Conservation (phyloP, 1,139 yeast species). For the Yamadazyma triangularis region DNA sequence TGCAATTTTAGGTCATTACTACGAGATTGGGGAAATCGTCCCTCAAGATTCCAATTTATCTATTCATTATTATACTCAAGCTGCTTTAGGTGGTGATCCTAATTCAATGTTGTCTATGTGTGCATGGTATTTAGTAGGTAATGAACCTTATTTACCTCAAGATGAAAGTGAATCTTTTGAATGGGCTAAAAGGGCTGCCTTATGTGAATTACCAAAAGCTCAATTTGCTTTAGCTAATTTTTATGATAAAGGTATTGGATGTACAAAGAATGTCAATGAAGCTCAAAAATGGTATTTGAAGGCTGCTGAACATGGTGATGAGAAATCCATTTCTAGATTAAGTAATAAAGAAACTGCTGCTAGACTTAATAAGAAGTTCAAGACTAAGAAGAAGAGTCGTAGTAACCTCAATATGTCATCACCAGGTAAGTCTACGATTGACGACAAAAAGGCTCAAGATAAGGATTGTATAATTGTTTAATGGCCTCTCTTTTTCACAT, state of each 20-base stretch:
- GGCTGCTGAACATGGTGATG: conserved; percentile 75
- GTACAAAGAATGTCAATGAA: conserved; percentile 51
- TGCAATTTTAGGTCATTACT: conserved; percentile 72
- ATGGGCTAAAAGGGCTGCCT: conserved; percentile 90
- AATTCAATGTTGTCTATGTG: conserved; percentile 90
- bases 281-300: conserved; percentile 72
- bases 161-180: conserved; percentile 88
- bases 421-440: conserved; percentile 5
- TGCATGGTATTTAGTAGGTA: conserved; percentile 95
- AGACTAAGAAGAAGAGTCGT: conserved; percentile 17
- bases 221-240: conserved; percentile 85
- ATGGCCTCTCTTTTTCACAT: too few relatives aligned
- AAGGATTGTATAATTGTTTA: conserved; percentile 44
- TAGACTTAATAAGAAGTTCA: conserved; percentile 24
- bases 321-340: conserved; percentile 48
- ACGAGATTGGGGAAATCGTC: conserved; percentile 78
- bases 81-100: conserved; percentile 85
- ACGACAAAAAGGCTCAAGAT: conserved; percentile 22
- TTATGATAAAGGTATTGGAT: conserved; percentile 84
- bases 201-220: conserved; percentile 70
- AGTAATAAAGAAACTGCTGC: conserved; percentile 29
- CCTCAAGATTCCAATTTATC: conserved; percentile 82
- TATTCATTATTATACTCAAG: conserved; percentile 88
- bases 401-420: conserved; percentile 1
- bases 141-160: conserved; percentile 72